Conservation (phyloP, 2,329 filamentous ascomycete species). For the Hymenoscyphus fraxineus region DNA sequence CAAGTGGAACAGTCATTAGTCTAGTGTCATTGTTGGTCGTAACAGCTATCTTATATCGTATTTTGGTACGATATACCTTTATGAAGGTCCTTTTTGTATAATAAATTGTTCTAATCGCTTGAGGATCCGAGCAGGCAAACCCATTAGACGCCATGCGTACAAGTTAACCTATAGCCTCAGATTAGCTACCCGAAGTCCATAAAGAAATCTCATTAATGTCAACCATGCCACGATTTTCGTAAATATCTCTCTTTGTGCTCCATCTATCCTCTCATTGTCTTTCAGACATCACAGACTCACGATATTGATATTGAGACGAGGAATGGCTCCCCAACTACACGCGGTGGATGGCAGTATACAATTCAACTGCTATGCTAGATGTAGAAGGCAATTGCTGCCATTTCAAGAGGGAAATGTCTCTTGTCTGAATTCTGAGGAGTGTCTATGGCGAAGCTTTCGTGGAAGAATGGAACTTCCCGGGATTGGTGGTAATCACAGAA, state of each 20-base stretch:
- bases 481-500: no score
- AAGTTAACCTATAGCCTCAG: background rate
- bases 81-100: background rate
- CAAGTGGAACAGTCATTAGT: background rate
- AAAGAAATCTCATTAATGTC: background rate
- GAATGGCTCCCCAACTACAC: background rate
- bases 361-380: background rate
- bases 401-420: background rate
- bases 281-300: background rate
- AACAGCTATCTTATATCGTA: background rate
- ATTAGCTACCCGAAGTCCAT: background rate
- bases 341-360: background rate
- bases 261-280: background rate
- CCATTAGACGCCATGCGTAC: background rate
- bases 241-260: background rate
- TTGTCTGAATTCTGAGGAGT: no score
- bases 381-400: background rate
- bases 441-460: no score
- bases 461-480: no score
- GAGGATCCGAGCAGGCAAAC: background rate
- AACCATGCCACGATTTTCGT: background rate
- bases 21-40: background rate
- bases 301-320: background rate
- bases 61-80: background rate
- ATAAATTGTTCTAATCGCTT: background rate